Evolutionary conservation across 2,329 filamentous ascomycete genomes (phyloP).

Genomic region (Alternaria gaisen): DNA sequence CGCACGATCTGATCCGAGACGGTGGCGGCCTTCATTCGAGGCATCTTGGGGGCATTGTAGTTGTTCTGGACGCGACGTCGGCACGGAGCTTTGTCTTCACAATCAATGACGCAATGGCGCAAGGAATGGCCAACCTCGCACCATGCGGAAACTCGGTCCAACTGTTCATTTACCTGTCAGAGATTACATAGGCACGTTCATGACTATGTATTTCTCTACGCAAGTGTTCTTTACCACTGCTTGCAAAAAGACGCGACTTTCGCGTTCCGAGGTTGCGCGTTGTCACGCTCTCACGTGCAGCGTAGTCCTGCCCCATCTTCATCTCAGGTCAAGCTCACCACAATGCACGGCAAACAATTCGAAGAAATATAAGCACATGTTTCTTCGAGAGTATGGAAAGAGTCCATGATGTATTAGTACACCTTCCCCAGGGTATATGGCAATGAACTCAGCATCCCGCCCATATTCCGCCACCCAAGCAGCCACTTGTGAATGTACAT

Average conservation of each 20-base stretch:
- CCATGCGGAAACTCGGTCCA: neutral
- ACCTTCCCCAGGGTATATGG: slow-evolving; percentile 26
- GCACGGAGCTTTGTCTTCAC: slow-evolving; percentile 7
- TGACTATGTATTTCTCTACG: neutral
- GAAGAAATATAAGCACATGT: neutral
- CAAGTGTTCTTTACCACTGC: neutral
- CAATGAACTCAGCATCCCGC: slow-evolving; percentile 17
- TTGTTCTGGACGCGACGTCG: slow-evolving; percentile 8
- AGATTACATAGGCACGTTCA: neutral
- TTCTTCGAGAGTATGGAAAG: neutral
- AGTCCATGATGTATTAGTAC: slow-evolving; percentile 12
- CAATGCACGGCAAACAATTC: neutral
- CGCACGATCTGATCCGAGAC: slow-evolving; percentile 56
- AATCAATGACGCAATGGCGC: slow-evolving; percentile 40
- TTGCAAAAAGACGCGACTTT: neutral
- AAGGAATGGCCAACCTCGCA: neutral
- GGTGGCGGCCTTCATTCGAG: slow-evolving; percentile 53
- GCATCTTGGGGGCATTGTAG: slow-evolving; percentile 28
- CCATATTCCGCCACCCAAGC: slow-evolving; percentile 1
- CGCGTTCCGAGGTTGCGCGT: slow-evolving; percentile 9
- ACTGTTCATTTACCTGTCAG: neutral
- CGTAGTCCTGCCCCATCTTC: neutral
- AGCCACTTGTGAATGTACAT: slow-evolving; percentile 15
- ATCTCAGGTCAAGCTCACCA: neutral
- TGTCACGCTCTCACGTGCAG: slow-evolving; percentile 25